These are phyloP conservation scores for Mollisiaceae sp. DNA, from an alignment of 2,329 filamentous ascomycete genomes.

Conservation along the genomic window DNA sequence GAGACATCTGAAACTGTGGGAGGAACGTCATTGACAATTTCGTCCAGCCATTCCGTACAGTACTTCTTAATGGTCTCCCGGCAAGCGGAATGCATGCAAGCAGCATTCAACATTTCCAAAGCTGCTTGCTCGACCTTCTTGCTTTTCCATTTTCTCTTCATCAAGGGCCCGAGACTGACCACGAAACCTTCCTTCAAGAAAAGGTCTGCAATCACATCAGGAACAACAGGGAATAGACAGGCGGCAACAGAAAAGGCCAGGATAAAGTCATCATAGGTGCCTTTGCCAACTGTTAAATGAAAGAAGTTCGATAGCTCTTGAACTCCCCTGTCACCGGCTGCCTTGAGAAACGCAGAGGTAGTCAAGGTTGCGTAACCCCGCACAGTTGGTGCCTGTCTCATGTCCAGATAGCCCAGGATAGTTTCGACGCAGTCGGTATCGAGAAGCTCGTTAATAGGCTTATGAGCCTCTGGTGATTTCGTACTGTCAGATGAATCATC, in stretches of 20 bases:
- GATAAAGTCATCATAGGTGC: conserved; percentile 86
- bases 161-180: conserved; percentile 73
- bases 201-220: conserved; percentile 73
- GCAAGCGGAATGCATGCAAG: conserved; percentile 83
- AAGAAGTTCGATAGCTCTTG: conserved; percentile 77
- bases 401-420: conserved; percentile 83
- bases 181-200: conserved; percentile 92
- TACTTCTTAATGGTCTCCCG: conserved; percentile 84
- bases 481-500: conserved; percentile 47
- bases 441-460: conserved; percentile 57
- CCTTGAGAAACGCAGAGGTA: conserved; percentile 82
- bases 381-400: conserved; percentile 74
- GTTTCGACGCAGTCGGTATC: conserved; percentile 82
- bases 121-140: conserved; percentile 84
- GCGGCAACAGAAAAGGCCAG: conserved; percentile 93
- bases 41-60: conserved; percentile 85
- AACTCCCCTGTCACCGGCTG: conserved; percentile 72
- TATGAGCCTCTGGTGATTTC: conserved; percentile 40
- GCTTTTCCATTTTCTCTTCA: conserved; percentile 82
- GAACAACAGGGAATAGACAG: conserved; percentile 83
- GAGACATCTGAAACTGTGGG: conserved; percentile 51
- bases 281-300: conserved; percentile 70
- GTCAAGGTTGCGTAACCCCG: conserved; percentile 83
- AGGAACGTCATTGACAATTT: conserved; percentile 76
- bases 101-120: conserved; percentile 87